Evolutionary conservation across 192 early-diverging fungal species (phyloP), one percentile per base, ranked within the genome.

Genomic region (Hyaloraphidium curvatum): DNA sequence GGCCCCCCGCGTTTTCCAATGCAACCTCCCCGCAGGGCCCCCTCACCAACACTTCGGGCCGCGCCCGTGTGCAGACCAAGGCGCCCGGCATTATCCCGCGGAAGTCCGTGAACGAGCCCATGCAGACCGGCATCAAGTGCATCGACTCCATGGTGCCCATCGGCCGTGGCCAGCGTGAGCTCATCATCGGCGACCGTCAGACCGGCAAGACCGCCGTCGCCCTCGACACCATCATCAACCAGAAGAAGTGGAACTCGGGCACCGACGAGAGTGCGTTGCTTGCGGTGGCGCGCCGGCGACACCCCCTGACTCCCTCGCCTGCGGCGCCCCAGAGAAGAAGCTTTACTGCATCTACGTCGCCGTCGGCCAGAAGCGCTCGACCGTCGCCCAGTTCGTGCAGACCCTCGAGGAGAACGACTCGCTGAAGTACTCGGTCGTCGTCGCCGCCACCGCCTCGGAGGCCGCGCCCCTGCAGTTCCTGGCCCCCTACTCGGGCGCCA

Each of bases 131-230:
- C 74, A 92, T 91, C 77, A 97, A 97, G 81, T 97, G 89, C 62
- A 89, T 97, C 66, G 94, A 97, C 82, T 95, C 94, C 73, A 97
- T 97, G 94, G 83, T 97, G 61, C 94, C 94, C 57, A 93, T 97
- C 59, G 94, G 94, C 66, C 89, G 94, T 91, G 94, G 94, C 68
- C 94, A 97, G 81, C 88, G 94, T 89, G 94, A 97, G 76, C 81
- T 97, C 76, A 97, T 97, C 70, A 97, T 95, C 74, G 94, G 94
- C 71, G 94, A 97, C 77, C 88, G 91, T 82, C 94, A 97, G 69
- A 97, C 94, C 59, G 94, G 94, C 65, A 97, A 97, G 86, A 97
- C 94, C 62, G 82, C 94, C 59, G 90, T 97, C 62, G 91, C 91
- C 28, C 75, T 97, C 55, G 93, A 97, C 71, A 92, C 91, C 72